Conservation (phyloP, 148 eudicot species). For the Camellia granthamiana region DNA sequence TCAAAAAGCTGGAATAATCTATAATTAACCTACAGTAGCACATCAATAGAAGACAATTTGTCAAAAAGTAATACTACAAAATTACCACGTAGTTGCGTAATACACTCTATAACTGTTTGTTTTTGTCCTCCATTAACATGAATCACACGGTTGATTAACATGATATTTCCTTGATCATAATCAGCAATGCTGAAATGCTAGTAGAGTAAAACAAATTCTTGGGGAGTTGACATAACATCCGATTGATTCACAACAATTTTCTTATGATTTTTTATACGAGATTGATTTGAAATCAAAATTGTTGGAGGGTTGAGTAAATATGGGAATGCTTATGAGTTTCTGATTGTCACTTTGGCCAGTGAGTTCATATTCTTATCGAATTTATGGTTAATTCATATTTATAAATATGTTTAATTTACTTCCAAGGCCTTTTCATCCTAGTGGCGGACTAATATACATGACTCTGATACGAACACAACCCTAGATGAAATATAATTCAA, state of each 20-base stretch:
- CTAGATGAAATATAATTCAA: no score
- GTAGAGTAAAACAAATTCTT: no score
- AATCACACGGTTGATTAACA: background rate
- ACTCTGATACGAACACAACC: no score
- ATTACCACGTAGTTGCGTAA: background rate
- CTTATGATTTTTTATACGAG: no score
- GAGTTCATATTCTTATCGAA: no score
- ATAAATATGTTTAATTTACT: no score
- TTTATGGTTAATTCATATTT: no score
- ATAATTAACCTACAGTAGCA: background rate
- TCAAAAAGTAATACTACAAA: background rate
- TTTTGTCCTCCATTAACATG: background rate
- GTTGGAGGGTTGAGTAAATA: background rate
- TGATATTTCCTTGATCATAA: no score
- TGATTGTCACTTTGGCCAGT: background rate
- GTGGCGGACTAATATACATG: no score
- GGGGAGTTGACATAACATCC: background rate
- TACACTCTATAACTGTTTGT: background rate
- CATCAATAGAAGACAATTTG: background rate
- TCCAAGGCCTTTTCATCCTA: no score
- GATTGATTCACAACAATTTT: background rate
- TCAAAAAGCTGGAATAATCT: background rate
- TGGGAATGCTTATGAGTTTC: background rate
- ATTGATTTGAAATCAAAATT: no score
- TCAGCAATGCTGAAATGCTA: no score